Conservation (phyloP, 345 rosid species). For the Bretschneidera sinensis region DNA sequence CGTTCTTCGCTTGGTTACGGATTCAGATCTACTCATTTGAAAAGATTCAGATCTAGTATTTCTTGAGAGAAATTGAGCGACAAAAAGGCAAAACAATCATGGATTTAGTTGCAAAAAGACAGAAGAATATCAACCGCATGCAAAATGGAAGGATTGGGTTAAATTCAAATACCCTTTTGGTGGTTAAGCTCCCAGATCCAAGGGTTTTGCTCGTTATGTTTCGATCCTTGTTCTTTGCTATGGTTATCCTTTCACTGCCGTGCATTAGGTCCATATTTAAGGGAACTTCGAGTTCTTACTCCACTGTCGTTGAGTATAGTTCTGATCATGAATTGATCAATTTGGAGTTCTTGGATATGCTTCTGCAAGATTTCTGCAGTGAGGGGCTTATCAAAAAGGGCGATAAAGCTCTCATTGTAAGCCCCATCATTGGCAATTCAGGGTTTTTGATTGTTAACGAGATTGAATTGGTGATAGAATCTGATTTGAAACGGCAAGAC, state of each 20-base stretch:
- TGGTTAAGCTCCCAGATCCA: conserved; percentile 39
- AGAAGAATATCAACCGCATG: conserved; percentile 13
- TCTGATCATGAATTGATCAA: conserved; percentile 14
- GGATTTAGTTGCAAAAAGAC: conserved; percentile 23
- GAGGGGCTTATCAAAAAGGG: conserved; percentile 49
- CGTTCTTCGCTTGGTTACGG: not conserved
- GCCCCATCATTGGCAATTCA: conserved; percentile 22
- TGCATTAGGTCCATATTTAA: conserved; percentile 25
- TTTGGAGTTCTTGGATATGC: conserved; percentile 28
- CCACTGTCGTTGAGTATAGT: conserved; percentile 7
- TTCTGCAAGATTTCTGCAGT: conserved; percentile 34
- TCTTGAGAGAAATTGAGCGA: not conserved
- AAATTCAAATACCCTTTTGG: conserved; percentile 25
- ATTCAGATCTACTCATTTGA: not conserved
- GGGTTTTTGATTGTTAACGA: conserved; percentile 25
- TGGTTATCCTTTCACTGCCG: conserved; percentile 33
- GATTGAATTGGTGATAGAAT: conserved; percentile 27
- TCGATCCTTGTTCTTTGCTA: conserved; percentile 40
- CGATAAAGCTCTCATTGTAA: conserved; percentile 37
- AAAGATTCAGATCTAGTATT: no score
- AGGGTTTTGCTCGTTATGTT: conserved; percentile 32
- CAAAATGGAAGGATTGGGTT: conserved; percentile 15
- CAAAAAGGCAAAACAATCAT: conserved; percentile 2
- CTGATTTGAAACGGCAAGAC: conserved; percentile 22
- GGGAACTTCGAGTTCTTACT: conserved; percentile 11